Evolutionary conservation across 2,329 filamentous ascomycete genomes (phyloP).

Genomic region (Aspergillus brunneoviolaceus): DNA sequence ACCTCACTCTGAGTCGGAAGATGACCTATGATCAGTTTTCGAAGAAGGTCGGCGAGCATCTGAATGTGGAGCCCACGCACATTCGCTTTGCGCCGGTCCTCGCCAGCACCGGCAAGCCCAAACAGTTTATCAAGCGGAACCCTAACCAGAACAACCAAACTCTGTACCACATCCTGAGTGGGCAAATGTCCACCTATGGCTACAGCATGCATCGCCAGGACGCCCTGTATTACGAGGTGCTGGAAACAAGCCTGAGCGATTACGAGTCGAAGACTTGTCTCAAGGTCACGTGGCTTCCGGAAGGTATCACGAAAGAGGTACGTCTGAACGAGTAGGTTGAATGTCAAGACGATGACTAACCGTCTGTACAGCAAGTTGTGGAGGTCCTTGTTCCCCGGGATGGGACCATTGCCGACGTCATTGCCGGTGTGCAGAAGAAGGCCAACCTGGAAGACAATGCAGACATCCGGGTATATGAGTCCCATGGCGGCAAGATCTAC

Average conservation of each 20-base stretch:
- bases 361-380: constrained; percentile 61
- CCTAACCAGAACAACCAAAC: constrained; percentile 67
- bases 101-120: constrained; percentile 71
- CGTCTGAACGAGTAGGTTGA: constrained; percentile 22
- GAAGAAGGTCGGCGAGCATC: constrained; percentile 74
- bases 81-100: constrained; percentile 89
- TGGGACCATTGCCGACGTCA: constrained; percentile 74
- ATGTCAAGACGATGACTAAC: constrained; percentile 10
- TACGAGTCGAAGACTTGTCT: constrained; percentile 88
- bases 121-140: constrained; percentile 72
- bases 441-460: constrained; percentile 75
- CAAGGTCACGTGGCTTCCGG: constrained; percentile 79
- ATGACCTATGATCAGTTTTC: constrained; percentile 86
- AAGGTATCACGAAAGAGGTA: constrained; percentile 89
- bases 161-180: constrained; percentile 75
- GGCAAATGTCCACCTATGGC: constrained; percentile 69
- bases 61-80: constrained; percentile 79
- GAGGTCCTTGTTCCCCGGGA: constrained; percentile 88
- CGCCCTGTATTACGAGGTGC: constrained; percentile 83
- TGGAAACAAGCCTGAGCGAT: constrained; percentile 92
- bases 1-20: constrained; percentile 78
- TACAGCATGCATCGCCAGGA: constrained; percentile 69
- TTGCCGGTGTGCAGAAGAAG: constrained; percentile 76
- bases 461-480: constrained; percentile 78
- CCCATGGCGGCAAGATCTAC: constrained; percentile 77